Percentiles rank a stretch among this genome's conserved stretches.
These are phyloP conservation scores for Taiozyma sp. DNA, from an alignment of 1,139 yeast genomes.

Conservation along the genomic window DNA sequence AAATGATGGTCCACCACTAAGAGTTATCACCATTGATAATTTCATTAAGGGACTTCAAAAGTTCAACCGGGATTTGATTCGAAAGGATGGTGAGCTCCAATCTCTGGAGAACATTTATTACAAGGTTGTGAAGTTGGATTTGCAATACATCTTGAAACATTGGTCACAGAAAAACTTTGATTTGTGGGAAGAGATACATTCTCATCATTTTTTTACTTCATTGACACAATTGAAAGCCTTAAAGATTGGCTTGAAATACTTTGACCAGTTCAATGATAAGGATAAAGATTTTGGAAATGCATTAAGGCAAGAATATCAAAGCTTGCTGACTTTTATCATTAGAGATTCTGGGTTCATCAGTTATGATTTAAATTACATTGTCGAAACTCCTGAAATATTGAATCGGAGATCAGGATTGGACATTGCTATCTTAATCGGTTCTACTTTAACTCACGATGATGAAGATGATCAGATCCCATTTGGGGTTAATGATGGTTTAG, in stretches of 20 bases:
- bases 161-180: slow-evolving; percentile 77
- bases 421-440: slow-evolving; percentile 70
- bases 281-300: slow-evolving; percentile 10
- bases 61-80: slow-evolving; percentile 25
- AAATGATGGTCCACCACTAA: slow-evolving; percentile 88
- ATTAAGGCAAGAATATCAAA: slow-evolving; percentile 13
- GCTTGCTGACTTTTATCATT: slow-evolving; percentile 26
- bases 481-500: slow-evolving; percentile 48
- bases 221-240: slow-evolving; percentile 71
- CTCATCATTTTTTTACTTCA: slow-evolving; percentile 75
- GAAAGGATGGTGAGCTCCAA: slow-evolving; percentile 17
- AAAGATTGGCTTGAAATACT: slow-evolving; percentile 48
- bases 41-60: slow-evolving; percentile 44
- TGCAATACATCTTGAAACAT: slow-evolving; percentile 53
- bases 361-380: slow-evolving; percentile 44
- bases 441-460: slow-evolving; percentile 58
- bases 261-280: slow-evolving; percentile 35
- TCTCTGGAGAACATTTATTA: slow-evolving; percentile 35
- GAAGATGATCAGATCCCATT: slow-evolving; percentile 45
- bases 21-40: slow-evolving; percentile 60
- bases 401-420: slow-evolving; percentile 68
- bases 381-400: slow-evolving; percentile 61
- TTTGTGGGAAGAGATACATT: slow-evolving; percentile 86
- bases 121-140: slow-evolving; percentile 63
- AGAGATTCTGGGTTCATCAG: slow-evolving; percentile 43